Evolutionary conservation across 805 yeast genomes (phyloP).

Genomic region (Metschnikowia cubensis): DNA sequence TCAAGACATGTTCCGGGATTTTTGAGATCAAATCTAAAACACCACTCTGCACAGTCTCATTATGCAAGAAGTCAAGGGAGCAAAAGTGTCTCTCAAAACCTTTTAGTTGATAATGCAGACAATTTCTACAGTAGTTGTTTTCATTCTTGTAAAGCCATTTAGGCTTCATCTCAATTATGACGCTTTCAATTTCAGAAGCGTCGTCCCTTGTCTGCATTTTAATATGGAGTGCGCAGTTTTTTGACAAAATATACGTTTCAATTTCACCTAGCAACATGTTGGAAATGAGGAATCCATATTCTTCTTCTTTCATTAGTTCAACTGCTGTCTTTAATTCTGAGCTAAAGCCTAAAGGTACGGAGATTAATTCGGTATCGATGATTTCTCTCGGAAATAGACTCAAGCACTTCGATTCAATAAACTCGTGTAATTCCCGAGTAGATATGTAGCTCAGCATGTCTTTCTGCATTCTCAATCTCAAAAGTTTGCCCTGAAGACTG

Average conservation of each 20-base stretch:
- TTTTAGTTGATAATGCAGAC: slow-evolving; percentile 14
- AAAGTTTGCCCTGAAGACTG: slow-evolving; percentile 31
- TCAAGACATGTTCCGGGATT: slow-evolving; percentile 2
- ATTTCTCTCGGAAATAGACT: slow-evolving; percentile 28
- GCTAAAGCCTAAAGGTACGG: slow-evolving; percentile 29
- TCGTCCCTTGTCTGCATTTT: slow-evolving; percentile 6
- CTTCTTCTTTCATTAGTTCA: slow-evolving; percentile 35
- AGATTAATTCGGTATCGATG: slow-evolving; percentile 31
- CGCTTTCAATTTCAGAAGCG: not conserved
- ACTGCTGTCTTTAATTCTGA: slow-evolving; percentile 25
- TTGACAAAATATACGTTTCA: slow-evolving; percentile 25
- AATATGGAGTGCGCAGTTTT: slow-evolving; percentile 32
- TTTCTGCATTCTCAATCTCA: slow-evolving; percentile 36
- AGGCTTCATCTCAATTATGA: slow-evolving; percentile 17
- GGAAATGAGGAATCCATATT: slow-evolving; percentile 42
- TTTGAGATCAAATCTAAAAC: slow-evolving; percentile 12
- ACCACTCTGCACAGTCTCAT: slow-evolving; percentile 7
- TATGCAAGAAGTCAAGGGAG: slow-evolving; percentile 12
- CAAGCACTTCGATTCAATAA: slow-evolving; percentile 33
- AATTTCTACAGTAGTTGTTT: slow-evolving; percentile 16
- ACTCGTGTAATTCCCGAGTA: slow-evolving; percentile 40
- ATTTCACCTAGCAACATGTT: slow-evolving; percentile 36
- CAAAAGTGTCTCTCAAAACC: slow-evolving; percentile 16
- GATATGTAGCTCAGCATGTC: slow-evolving; percentile 32
- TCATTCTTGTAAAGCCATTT: slow-evolving; percentile 19